Evolutionary conservation across 371 early-diverging fungal genomes (phyloP), one percentile per base, ranked within the genome.

Genomic region (Sporodiniella umbellata): DNA sequence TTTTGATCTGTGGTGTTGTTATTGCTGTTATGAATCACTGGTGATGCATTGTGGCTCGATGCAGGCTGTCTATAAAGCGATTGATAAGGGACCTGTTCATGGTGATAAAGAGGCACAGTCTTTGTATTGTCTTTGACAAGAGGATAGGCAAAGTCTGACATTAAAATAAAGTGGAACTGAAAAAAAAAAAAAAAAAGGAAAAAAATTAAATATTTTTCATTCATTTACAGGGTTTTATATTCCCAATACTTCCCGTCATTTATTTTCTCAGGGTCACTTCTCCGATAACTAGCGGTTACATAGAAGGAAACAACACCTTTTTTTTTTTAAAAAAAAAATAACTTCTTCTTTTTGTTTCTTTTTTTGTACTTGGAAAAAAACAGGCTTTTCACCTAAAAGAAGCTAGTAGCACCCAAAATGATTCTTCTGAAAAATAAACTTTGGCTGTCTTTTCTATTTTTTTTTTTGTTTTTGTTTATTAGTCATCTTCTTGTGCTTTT

Each of bases 71-170:
- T 52, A 45, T 49, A 54, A 21, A 59, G 50, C 11, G 65, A 62
- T 33, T 60, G 58, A 47, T 58, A 66, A 7, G 71, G 71, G 1
- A 70, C 64, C 39, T 70, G 71, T 48, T 66, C 66, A 59, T 70
- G 71, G 37, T 70, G 71, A 44, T 70, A 66, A 33, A 70, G 54
- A 18, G 63, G 66, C 17, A 70, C 62, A 18, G 51, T 33, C 53
- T 66, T 69, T 19, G 62, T 39, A 18, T 51, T 40, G 31, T 57
- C 62, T 33, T 62, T 62, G 48, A 45, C 15, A 12, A 51, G 14
- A 23, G 56, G 28, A 26, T 57, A 53, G 15, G 39, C 51, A 31
- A 45, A 60, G 42, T 53, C 53, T 26, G 57, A 23, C 56, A 62
- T 51, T 31, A n/a, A 26, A 25, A n/a, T 14, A 44, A 35, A 30